Evolutionary conservation across 768 basidiomycete genomes (phyloP), one percentile per base, ranked within the genome.

Genomic region (Psilocybe sp.): DNA sequence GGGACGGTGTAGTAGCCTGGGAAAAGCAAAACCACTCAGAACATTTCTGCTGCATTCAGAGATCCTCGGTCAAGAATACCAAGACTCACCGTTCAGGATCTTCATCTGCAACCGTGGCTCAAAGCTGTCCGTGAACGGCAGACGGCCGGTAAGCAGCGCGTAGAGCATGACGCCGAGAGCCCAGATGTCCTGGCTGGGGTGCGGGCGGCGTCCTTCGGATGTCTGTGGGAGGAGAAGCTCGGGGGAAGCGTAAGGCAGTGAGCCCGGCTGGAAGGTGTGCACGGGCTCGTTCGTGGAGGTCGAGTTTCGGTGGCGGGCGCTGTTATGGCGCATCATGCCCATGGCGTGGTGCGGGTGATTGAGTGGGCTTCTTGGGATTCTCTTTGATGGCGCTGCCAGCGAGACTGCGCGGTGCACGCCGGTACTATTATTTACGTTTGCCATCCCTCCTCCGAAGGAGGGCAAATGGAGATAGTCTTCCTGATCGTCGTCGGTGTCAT

Each of bases 101-200:
- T 95, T 95, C 80, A 92, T 86, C 45, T 92, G 87, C 50, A 98
- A 67, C 32, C 96, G 74, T 1, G 93, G 94, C 66, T 99, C 96
- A 60, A 90, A 99, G 0, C 87, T 72, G 66, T 99, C 96, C 32
- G 64, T 70, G 64, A 98, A 98, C 0, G 97, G 97, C 6, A 98
- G 72, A 15, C 75, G 73, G 2, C 93, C 93, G 0, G 84, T 85
- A 15, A 98, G 76, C 1, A 99, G 74, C 6, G 87, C 84, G 62
- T 93, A 91, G 1, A 99, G 81, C 54, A 97, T 78, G 47, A 94
- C 84, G 0, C 97, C 97, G 2, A 98, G 71, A 0, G 97, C 94
- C 97, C 97, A 99, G 23, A 98, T 85, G 56, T 99, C 97, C 62
- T 94, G 91, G 0, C 89, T 82, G 2, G 93, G 87, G 57, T 81